Evolutionary conservation across 345 rosid species (phyloP).

Genomic region (Eucalyptus melliodora): DNA sequence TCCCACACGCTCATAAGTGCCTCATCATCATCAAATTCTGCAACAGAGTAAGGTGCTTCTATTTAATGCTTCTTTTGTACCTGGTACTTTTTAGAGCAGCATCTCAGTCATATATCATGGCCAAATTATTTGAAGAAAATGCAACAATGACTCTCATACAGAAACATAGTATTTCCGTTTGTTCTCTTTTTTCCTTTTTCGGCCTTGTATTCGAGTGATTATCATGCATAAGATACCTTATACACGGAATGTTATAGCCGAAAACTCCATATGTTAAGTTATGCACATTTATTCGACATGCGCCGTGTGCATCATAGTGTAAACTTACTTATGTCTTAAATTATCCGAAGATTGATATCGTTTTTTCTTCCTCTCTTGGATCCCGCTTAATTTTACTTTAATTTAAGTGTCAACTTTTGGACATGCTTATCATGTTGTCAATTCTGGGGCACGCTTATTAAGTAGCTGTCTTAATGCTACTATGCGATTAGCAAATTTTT

Average conservation of each 20-base stretch:
- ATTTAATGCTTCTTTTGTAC: not conserved
- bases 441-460: not conserved
- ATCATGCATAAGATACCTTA: not conserved
- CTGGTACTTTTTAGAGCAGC: not conserved
- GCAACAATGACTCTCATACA: not conserved
- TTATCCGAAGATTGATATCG: not conserved
- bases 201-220: not conserved
- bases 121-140: not conserved
- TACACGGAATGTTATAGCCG: not conserved
- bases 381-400: not conserved
- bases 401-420: not conserved
- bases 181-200: not conserved
- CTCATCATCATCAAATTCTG: not conserved
- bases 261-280: not conserved
- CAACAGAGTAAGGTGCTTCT: not conserved
- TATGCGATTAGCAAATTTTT: not conserved
- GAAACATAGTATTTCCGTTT: not conserved
- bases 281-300: not conserved
- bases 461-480: not conserved
- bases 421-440: not conserved
- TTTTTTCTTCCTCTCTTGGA: not conserved
- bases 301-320: not conserved
- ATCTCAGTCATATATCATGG: not conserved
- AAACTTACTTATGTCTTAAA: not conserved
- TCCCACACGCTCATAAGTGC: not conserved